These are phyloP conservation scores for Retiboletus flavoniger DNA, from an alignment of 1,284 basidiomycete genomes.

Conservation along the genomic window DNA sequence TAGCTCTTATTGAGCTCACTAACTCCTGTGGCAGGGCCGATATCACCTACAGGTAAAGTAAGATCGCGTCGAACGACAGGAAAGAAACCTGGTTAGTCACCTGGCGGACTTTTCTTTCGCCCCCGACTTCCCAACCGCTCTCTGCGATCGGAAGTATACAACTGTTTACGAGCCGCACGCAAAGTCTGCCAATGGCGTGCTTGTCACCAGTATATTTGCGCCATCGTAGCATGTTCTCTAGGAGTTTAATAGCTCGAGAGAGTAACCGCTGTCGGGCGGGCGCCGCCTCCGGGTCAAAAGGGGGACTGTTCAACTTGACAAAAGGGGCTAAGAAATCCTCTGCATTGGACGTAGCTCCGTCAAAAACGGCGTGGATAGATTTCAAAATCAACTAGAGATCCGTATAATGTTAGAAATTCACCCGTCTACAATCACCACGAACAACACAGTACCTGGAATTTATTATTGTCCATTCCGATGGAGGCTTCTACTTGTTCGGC, in stretches of 20 bases:
- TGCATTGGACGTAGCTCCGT: constrained; percentile 50
- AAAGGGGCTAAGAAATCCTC: constrained; percentile 47
- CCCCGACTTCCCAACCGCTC: constrained; percentile 87
- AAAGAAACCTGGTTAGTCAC: constrained; percentile 39
- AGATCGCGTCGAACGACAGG: constrained; percentile 6
- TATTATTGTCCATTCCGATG: constrained; percentile 62
- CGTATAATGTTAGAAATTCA: constrained; percentile 14
- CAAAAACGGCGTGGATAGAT: constrained; percentile 60
- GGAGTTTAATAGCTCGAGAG: constrained; percentile 67
- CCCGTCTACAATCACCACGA: background rate
- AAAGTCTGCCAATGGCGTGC: constrained; percentile 56
- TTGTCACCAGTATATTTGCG: constrained; percentile 68
- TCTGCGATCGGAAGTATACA: constrained; percentile 69
- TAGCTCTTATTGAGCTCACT: constrained; percentile 22
- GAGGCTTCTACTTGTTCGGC: constrained; percentile 80
- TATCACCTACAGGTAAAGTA: constrained; percentile 38
- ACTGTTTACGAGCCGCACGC: constrained; percentile 57
- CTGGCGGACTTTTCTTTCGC: constrained; percentile 65
- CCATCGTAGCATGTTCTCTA: constrained; percentile 75
- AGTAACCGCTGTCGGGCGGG: constrained; percentile 73
- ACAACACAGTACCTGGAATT: constrained; percentile 60
- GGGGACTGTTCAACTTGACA: constrained; percentile 41
- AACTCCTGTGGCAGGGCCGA: constrained; percentile 47
- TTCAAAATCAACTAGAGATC: constrained; percentile 60
- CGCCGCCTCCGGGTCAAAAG: constrained; percentile 78